Base-by-base conservation (phyloP, 208 protist genomes). In the Leishmania guyanensis region DNA sequence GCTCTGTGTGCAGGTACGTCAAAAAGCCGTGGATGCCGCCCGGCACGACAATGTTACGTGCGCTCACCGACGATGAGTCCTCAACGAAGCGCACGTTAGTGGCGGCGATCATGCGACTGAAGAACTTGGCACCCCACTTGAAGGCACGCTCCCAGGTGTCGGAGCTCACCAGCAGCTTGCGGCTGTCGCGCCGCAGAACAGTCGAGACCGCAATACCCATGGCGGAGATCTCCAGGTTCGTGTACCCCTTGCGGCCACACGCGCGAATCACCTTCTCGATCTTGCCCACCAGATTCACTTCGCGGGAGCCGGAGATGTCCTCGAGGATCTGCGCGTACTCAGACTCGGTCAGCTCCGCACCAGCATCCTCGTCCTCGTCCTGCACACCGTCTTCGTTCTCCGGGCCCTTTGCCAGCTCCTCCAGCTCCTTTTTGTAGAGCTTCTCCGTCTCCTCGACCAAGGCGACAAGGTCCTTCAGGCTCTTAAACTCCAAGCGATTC, bases 21-120 rank as follows among this genome's bases (percentile, higher is more conserved):
- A 96, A 75, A 17, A 94, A 54, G 22, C 77, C 80, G 80, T 85
- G 84, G n/a, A 94, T 83, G 43, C 90, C 89, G 69, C 88, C 91
- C 12, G 83, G 70, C 62, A 96, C 85, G 58, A 78, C 80, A 51
- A 89, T 91, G 73, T 79, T 74, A 56, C 86, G 88, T 58, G 79
- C 66, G 50, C 26, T 84, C 66, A 84, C 85, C 50, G 43, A 46
- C 54, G 53, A 88, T 56, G 77, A 73, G 75, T 68, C 84, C 60
- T 94, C 90, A 36, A 80, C 79, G 68, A 94, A 84, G 58, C 79
- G 79, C 50, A 92, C 84, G 62, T 78, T 73, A 4, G 88, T 84
- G 80, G 89, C 90, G 39, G 85, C 86, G 54, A 81, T 48, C 22
- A 95, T 69, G 39, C 84, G 79, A 50, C 80, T 75, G 60, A 91